Evolutionary conservation across 2,329 filamentous ascomycete genomes (phyloP).

Genomic region (Apiospora malaysiana): DNA sequence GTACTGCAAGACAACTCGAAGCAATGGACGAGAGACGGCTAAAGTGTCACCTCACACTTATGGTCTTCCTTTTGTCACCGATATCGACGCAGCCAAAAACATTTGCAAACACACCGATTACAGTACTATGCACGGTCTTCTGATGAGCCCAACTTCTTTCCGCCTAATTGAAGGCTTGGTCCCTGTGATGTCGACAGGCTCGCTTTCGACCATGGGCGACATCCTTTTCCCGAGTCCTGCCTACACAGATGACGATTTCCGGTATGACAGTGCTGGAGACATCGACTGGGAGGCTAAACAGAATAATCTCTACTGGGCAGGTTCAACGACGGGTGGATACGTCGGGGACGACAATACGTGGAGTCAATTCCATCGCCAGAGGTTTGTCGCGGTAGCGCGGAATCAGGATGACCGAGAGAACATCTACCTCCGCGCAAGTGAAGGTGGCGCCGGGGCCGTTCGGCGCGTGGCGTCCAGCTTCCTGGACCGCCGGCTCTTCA

Average conservation of each 20-base stretch:
- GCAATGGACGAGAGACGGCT: not conserved
- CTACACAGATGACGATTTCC: slow-evolving; percentile 50
- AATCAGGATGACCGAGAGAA: slow-evolving; percentile 35
- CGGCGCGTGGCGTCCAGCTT: slow-evolving; percentile 36
- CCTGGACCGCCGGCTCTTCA: slow-evolving; percentile 46
- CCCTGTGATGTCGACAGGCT: slow-evolving; percentile 53
- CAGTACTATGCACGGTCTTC: slow-evolving; percentile 49
- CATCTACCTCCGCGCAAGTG: slow-evolving; percentile 40
- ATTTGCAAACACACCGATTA: slow-evolving; percentile 54
- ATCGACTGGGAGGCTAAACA: slow-evolving; percentile 54
- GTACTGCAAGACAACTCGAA: slow-evolving; percentile 32
- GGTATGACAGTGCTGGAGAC: slow-evolving; percentile 49
- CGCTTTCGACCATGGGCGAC: slow-evolving; percentile 54
- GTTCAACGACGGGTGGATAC: slow-evolving; percentile 58
- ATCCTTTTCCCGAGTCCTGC: slow-evolving; percentile 58
- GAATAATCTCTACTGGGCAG: slow-evolving; percentile 62
- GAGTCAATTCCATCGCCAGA: slow-evolving; percentile 53
- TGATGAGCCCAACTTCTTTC: slow-evolving; percentile 51
- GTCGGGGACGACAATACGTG: slow-evolving; percentile 41
- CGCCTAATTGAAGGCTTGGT: slow-evolving; percentile 45
- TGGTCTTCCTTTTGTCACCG: slow-evolving; percentile 45
- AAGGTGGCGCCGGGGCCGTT: slow-evolving; percentile 26
- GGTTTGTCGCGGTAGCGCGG: slow-evolving; percentile 47
- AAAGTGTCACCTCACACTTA: slow-evolving; percentile 25
- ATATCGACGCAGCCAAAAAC: slow-evolving; percentile 38